phyloP scores from a whole-genome alignment of 768 basidiomycete genomes.

The Hypholoma fasciculare region DNA sequence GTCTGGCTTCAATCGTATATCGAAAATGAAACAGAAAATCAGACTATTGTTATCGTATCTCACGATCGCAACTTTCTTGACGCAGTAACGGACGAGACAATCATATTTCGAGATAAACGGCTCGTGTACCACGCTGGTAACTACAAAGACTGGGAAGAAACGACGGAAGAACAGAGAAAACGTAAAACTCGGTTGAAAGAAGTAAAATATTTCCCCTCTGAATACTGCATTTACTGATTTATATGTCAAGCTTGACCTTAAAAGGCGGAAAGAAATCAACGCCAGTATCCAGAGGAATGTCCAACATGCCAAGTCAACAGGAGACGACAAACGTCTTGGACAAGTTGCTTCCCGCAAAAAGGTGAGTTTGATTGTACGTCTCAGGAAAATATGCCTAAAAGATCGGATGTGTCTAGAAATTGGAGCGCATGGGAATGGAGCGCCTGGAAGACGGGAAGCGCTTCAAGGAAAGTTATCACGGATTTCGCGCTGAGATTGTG shows the following conservation, averaged over 20 bases:
- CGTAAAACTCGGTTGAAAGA: conserved; percentile 45
- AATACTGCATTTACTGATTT: background rate
- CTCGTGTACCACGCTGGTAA: conserved; percentile 60
- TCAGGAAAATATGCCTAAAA: background rate
- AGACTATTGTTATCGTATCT: conserved; percentile 61
- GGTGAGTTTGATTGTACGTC: conserved; percentile 12
- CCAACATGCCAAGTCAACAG: conserved; percentile 52
- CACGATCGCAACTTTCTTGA: conserved; percentile 69
- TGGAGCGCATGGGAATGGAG: conserved; percentile 34
- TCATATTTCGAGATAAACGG: conserved; percentile 54
- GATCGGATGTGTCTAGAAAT: conserved; percentile 19
- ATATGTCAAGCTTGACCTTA: conserved; percentile 27
- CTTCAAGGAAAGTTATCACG: conserved; percentile 31
- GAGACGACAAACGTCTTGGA: conserved; percentile 58
- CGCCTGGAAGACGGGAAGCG: conserved; percentile 30
- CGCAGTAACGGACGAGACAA: conserved; percentile 57
- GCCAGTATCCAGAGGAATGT: conserved; percentile 54
- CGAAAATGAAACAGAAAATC: conserved; percentile 31
- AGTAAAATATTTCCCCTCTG: conserved; percentile 10
- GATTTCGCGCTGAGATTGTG: conserved; percentile 31
- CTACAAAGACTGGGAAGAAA: conserved; percentile 48
- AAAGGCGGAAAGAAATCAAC: conserved; percentile 44
- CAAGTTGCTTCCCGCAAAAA: conserved; percentile 59
- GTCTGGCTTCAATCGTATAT: conserved; percentile 58
- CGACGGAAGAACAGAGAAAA: conserved; percentile 44